Base-by-base conservation (phyloP, 2,329 filamentous ascomycete genomes). In the Cladosporium sp. region DNA sequence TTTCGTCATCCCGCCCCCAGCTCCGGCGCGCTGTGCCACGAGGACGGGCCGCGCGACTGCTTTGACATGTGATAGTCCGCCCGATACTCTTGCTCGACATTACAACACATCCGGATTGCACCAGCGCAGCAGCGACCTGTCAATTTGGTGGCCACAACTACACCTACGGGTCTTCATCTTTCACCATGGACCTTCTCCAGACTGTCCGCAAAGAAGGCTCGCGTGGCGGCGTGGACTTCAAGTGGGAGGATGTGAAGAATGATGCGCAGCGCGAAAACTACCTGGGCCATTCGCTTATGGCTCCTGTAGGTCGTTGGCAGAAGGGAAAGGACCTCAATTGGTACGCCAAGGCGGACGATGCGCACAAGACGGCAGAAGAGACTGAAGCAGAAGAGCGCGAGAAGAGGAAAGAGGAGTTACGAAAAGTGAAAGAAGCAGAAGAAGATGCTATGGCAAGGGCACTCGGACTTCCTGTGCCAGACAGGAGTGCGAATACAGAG, bases 201-300 rank as follows among this genome's bases (percentile, higher is more conserved):
- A 91, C 89, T 42, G 88, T 99, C 62, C 90, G 92, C 70, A 97
- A 99, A 77, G 93, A 96, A 73, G 85, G 85, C 63, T 85, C 82
- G 63, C 94, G 94, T 65, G 94, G 94, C 70, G 94, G 94, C 61
- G 89, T 89, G 75, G 92, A 97, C 74, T 99, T 99, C 79, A 92
- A 88, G 76, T 97, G 94, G 94, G 89, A 93, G 65, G 92, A 97
- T 66, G 93, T 99, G 70, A 88, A 93, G 72, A 86, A 81, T 64
- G 95, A 92, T 51, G 78, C 83, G 20, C 92, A 96, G 70, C 92
- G 94, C 74, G 92, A 99, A 75, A 96, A 88, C 72, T 88, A 88
- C 73, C 88, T 97, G 7, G 92, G 92, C 55, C 92, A 97, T 77
- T 94, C 89, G 60, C 77, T 97, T 60, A 96, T 93, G 80, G 92